Evolutionary conservation across 2,329 filamentous ascomycete species (phyloP), one percentile per base, ranked within the genome.

Genomic region (Rhinocladiella mackenziei): DNA sequence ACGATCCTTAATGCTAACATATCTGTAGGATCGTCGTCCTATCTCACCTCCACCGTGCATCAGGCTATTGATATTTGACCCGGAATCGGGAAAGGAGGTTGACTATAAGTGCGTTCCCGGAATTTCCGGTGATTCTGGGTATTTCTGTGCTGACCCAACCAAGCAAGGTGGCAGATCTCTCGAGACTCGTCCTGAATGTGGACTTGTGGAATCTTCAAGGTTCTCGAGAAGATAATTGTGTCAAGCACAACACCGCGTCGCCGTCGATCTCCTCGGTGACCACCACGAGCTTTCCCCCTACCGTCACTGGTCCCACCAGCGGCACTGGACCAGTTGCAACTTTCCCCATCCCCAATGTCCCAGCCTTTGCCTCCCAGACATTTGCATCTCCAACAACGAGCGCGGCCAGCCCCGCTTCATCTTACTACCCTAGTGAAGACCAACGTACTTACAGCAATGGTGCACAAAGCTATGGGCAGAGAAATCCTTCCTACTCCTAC

Each of bases 31-130:
- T 65, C 86, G 92, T 54, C 79, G 92, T 53, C 92, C 92, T 18
- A 96, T 98, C 58, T 97, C 92, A 19, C 91, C 92, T 10, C 92
- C 92, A 15, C 91, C 92, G 2, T 96, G 91, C 65, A 84, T 97
- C 39, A 79, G 84, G 53, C 77, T 97, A 9, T 75, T 92, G 28
- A 83, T 97, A 39, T 80, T 76, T 50, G 87, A 96, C 64, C 71
- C 76, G 30, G 67, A 69, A 11, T 89, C 86, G 0, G 83, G 85
- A 15, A 82, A 87, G 60, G 88, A 94, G 62, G 77, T 94, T 31
- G 84, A 92, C 63, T 83, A 83, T 69, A 87, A 84, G 86, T 91
- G 74, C 60, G 83, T 51, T 15, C 2, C 15, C 20, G 10, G 19
- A 8, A 8, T n/a, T 15, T 34, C 18, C 41, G 49, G 30, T 38